These are phyloP conservation scores for Fraxinus velutina DNA, from an alignment of 305 asterid genomes.

Conservation along the genomic window DNA sequence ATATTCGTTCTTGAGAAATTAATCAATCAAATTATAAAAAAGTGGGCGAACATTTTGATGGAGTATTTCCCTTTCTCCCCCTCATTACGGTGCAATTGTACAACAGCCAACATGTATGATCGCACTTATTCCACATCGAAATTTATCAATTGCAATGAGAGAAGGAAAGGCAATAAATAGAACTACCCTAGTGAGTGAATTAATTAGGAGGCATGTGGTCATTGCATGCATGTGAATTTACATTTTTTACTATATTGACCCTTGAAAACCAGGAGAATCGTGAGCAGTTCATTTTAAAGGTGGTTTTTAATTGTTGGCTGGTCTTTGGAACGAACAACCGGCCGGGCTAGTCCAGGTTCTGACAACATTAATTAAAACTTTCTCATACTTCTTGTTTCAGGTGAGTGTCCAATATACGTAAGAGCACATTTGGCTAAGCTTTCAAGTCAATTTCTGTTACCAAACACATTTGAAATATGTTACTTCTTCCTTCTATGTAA, in stretches of 20 bases:
- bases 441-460: not conserved
- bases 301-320: not conserved
- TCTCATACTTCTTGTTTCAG: not conserved
- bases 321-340: not conserved
- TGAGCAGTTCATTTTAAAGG: not conserved
- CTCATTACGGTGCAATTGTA: not conserved
- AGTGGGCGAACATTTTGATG: not conserved
- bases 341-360: not conserved
- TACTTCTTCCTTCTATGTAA: not conserved
- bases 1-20: not conserved
- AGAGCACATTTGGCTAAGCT: not conserved
- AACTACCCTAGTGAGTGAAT: not conserved
- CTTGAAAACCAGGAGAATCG: not conserved
- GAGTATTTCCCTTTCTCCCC: not conserved
- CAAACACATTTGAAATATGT: not conserved
- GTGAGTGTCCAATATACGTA: not conserved
- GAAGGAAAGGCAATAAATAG: not conserved
- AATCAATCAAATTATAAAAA: not conserved
- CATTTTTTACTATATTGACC: not conserved
- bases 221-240: not conserved
- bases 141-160: not conserved
- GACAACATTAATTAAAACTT: not conserved
- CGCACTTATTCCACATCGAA: not conserved
- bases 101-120: not conserved
- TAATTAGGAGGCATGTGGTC: not conserved